Evolutionary conservation across 2,329 filamentous ascomycete species (phyloP).

Genomic region (Aspergillus jensenii): DNA sequence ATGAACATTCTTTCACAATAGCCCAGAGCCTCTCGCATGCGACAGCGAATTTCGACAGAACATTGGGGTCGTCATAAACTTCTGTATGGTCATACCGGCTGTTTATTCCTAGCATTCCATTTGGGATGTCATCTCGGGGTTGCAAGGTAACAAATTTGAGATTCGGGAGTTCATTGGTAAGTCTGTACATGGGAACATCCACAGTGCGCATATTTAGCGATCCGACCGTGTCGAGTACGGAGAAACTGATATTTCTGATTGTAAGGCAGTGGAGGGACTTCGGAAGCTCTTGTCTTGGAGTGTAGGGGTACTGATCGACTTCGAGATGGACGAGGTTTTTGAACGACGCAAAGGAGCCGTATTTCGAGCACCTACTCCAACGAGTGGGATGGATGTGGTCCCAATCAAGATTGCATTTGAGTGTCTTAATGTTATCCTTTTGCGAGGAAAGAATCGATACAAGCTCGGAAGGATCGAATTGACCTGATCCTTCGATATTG

Average conservation of each 20-base stretch:
- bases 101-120: not conserved
- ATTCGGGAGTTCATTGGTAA: not conserved
- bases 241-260: constrained; percentile 2
- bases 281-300: not conserved
- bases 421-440: not conserved
- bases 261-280: not conserved
- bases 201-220: constrained; percentile 5
- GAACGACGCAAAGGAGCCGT: constrained; percentile 5
- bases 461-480: constrained; percentile 1
- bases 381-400: not conserved
- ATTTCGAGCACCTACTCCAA: constrained; percentile 1
- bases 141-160: not conserved
- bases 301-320: constrained; percentile 5
- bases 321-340: constrained; percentile 1
- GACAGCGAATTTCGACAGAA: not conserved
- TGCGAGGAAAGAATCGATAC: not conserved
- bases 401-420: constrained; percentile 1
- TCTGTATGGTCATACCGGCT: not conserved
- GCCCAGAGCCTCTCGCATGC: not conserved
- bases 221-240: not conserved
- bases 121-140: not conserved
- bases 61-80: not conserved
- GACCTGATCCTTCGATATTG: not conserved
- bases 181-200: not conserved
- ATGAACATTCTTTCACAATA: not conserved